A percentile compares a stretch with the other conserved stretches of the same genome.
Evolutionary conservation across 108 stramenopile genomes (phyloP).

Genomic region (Nitzschia palea): DNA sequence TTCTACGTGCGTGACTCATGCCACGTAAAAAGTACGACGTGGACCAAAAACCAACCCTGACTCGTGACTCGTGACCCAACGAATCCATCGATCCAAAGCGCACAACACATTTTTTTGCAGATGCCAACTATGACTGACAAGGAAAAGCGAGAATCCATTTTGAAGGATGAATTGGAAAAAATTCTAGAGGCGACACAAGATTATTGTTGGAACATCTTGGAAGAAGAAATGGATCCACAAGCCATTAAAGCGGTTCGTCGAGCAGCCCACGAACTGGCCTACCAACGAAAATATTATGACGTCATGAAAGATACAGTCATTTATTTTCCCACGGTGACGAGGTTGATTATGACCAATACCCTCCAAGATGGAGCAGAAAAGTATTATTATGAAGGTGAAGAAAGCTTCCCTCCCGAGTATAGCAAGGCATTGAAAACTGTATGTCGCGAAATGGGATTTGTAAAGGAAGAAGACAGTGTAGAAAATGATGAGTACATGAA

Average conservation of each 20-base stretch:
- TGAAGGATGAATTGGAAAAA: conserved; percentile 14
- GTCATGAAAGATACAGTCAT: conserved; percentile 16
- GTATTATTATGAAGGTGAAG: conserved; percentile 10
- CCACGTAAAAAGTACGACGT: no score
- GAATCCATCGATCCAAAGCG: no score
- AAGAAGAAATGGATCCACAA: conserved; percentile 21
- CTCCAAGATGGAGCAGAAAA: conserved; percentile 31
- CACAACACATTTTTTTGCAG: no score
- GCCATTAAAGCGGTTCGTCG: conserved; percentile 6
- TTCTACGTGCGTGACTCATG: no score
- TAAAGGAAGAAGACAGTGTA: conserved; percentile 3
- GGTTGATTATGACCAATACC: conserved; percentile 1
- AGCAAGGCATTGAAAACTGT: conserved; percentile 31
- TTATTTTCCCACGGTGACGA: conserved; percentile 12
- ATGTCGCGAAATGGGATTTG: conserved; percentile 10
- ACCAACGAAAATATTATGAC: conserved; percentile 28
- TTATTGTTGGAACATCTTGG: conserved; percentile 14
- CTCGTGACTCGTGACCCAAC: no score
- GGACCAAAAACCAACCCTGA: no score
- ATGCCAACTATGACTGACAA: conserved; percentile 25
- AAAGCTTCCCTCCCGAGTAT: conserved; percentile 25
- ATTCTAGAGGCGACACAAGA: conserved; percentile 6
- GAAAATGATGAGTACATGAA: conserved; percentile 24
- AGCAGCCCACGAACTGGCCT: conserved; percentile 16
- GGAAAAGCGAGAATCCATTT: conserved; percentile 11